These are phyloP conservation scores for Salix koriyanagi DNA, from an alignment of 345 rosid genomes.

Conservation along the genomic window DNA sequence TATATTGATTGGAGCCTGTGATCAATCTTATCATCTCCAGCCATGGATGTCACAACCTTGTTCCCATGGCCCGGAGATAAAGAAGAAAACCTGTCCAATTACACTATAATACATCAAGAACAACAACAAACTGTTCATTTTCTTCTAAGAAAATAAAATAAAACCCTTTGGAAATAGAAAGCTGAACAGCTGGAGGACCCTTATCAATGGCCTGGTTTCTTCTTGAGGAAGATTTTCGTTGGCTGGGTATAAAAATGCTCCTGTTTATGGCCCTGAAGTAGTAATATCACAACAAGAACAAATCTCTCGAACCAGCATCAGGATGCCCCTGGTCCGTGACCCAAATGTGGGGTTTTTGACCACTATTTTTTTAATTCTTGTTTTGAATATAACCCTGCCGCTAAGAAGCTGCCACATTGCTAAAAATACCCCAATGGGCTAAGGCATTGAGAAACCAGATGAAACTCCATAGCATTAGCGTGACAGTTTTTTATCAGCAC, in stretches of 20 bases:
- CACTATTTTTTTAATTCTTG: too few species aligned
- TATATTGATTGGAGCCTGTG: not conserved
- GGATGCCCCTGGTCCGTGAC: not conserved
- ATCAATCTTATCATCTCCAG: not conserved
- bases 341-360: too few species aligned
- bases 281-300: not conserved
- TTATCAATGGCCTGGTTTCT: too few species aligned
- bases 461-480: not conserved
- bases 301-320: not conserved
- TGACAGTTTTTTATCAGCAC: conserved; percentile 1
- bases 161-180: too few species aligned
- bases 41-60: too few species aligned
- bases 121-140: too few species aligned
- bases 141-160: too few species aligned
- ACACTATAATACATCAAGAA: too few species aligned
- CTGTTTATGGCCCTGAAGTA: not conserved
- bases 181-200: too few species aligned
- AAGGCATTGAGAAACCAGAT: not conserved
- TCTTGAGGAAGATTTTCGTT: not conserved
- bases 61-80: too few species aligned
- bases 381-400: too few species aligned
- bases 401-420: not conserved
- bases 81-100: too few species aligned
- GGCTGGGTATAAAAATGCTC: not conserved
- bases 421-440: not conserved